A percentile compares a stretch with the other conserved stretches of the same genome.
Evolutionary conservation across 2,329 filamentous ascomycete species (phyloP).

Genomic region (Colletotrichum sansevieriae): DNA sequence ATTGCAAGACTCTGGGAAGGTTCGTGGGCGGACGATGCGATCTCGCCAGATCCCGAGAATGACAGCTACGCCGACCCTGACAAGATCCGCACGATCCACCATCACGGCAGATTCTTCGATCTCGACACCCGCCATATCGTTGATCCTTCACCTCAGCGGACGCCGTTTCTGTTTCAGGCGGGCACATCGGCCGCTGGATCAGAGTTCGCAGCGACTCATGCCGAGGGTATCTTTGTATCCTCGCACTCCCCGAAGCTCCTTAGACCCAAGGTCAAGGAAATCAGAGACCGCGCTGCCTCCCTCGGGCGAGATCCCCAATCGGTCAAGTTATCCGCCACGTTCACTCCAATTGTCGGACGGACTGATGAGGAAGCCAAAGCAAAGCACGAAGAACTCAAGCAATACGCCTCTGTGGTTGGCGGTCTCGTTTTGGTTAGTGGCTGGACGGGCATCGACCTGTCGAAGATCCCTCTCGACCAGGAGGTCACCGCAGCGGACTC

Average conservation of each 20-base stretch:
- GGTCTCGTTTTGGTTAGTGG: conserved; percentile 68
- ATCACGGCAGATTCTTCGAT: conserved; percentile 49
- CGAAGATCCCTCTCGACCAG: conserved; percentile 68
- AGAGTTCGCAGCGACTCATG: conserved; percentile 68
- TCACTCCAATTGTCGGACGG: conserved; percentile 62
- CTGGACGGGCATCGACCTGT: conserved; percentile 72
- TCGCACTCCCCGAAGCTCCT: conserved; percentile 64
- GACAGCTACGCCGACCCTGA: conserved; percentile 71
- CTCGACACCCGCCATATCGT: conserved; percentile 58
- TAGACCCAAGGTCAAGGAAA: conserved; percentile 63
- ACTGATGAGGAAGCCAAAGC: conserved; percentile 66
- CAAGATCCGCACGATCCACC: conserved; percentile 71
- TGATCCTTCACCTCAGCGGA: conserved; percentile 68
- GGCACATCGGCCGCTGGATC: conserved; percentile 70
- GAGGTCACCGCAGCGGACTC: conserved; percentile 68
- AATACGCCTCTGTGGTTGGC: conserved; percentile 66
- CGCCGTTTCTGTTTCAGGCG: conserved; percentile 70
- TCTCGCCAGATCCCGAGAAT: conserved; percentile 64
- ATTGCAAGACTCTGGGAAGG: conserved; percentile 62
- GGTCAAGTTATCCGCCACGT: conserved; percentile 68
- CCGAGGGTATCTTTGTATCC: conserved; percentile 71
- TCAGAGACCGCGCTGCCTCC: conserved; percentile 63
- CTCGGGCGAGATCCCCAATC: conserved; percentile 67
- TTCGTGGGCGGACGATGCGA: conserved; percentile 70
- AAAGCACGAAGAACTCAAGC: conserved; percentile 64